Evolutionary conservation across 2,329 filamentous ascomycete species (phyloP), one percentile per base, ranked within the genome.

Genomic region (Apiospora malaysiana): DNA sequence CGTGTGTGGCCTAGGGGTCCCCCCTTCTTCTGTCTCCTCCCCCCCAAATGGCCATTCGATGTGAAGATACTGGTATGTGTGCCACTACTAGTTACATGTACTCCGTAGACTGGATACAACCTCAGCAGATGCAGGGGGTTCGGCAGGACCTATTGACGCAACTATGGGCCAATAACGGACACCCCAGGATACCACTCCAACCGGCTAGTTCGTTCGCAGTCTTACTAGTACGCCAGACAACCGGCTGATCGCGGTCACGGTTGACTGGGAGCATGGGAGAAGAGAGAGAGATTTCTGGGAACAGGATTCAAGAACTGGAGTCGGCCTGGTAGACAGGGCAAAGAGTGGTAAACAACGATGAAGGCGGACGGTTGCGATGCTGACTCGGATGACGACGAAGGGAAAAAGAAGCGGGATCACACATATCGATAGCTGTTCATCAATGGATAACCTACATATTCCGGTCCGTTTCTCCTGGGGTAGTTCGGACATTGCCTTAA

Each of bases 391-490:
- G 56, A 63, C 56, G 56, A 40, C 27, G 32, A 40, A 4, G 27
- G 21, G 27, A 63, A n/a, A 56, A 63, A 40, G 56, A 63, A 63
- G 56, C 56, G 56, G 56, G 18, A 40, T 63, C 56, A 9, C 32
- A 37, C 56, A 63, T 63, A 63, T 63, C 56, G 56, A 63, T 63
- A 63, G 56, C 56, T 63, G 56, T 63, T n/a, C 21, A 63, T 63
- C 56, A 63, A 63, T 63, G 56, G 56, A 63, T n/a, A n/a, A n/a
- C n/a, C n/a, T n/a, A n/a, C n/a, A n/a, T 59, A 59, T 63, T 63
- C 56, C 32, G 56, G 56, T 63, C 56, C 32, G 56, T 63, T 63
- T 63, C 56, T 63, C 56, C 56, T 63, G 56, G 56, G 56, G 56
- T 63, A 63, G 56, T 40, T 63, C 56, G 56, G 56, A 63, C 56